Percentiles rank a stretch among this genome's conserved stretches.
Evolutionary conservation across 2,329 filamentous ascomycete species (phyloP).

Genomic region (Sporothrix phasma): DNA sequence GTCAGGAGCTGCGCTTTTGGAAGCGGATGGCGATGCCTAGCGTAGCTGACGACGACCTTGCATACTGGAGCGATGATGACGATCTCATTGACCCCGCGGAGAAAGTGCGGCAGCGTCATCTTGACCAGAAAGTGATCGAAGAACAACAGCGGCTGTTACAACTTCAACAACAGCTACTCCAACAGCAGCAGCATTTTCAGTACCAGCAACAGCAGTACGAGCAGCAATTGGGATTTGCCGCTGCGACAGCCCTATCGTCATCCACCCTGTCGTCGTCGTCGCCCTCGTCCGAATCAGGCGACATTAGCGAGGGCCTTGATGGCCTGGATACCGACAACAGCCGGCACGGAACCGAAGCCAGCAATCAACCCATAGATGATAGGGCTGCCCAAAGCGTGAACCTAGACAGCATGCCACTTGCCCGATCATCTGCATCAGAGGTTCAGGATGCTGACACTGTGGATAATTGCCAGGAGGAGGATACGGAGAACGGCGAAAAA

Average conservation of each 20-base stretch:
- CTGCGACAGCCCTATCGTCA: background rate
- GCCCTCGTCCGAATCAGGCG: background rate
- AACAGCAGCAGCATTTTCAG: conserved; percentile 21
- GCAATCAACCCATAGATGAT: background rate
- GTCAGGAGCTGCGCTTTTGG: conserved; percentile 55
- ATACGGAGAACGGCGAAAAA: background rate
- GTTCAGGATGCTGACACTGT: conserved; percentile 8
- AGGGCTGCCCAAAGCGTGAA: conserved; percentile 1
- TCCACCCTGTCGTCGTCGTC: background rate
- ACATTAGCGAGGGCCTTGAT: background rate
- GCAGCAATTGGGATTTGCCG: conserved; percentile 10
- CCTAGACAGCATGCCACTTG: conserved; percentile 3
- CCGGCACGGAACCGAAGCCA: background rate
- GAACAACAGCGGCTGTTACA: conserved; percentile 25
- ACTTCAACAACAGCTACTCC: conserved; percentile 21
- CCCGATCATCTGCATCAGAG: background rate
- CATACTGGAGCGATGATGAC: conserved; percentile 55
- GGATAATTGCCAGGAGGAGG: background rate
- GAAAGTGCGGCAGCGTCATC: conserved; percentile 44
- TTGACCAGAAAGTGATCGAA: conserved; percentile 34
- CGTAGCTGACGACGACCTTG: conserved; percentile 49
- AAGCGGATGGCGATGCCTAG: conserved; percentile 55
- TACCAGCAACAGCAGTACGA: conserved; percentile 13
- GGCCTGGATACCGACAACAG: background rate
- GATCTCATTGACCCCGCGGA: conserved; percentile 52